A percentile compares a stretch with the other conserved stretches of the same genome.
Evolutionary conservation across 371 early-diverging fungal species (phyloP).

Genomic region (Lichtheimia hyalospora): DNA sequence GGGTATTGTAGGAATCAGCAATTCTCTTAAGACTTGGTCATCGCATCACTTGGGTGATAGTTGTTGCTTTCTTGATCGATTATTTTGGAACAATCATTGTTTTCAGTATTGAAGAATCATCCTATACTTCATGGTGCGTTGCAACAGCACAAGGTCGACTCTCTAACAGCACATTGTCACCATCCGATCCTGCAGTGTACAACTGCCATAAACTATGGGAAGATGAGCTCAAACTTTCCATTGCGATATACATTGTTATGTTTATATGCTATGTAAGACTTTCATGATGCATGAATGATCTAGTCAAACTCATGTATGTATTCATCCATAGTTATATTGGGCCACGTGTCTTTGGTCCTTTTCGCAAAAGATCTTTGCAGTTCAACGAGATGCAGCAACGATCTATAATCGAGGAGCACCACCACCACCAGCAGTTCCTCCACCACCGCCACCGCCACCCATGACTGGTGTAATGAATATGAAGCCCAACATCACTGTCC

Average conservation of each 20-base stretch:
- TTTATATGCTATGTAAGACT: slow-evolving; percentile 31
- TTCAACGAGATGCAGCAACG: slow-evolving; percentile 5
- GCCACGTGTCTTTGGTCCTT: slow-evolving; percentile 37
- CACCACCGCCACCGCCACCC: slow-evolving; percentile 1
- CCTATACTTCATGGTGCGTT: slow-evolving; percentile 30
- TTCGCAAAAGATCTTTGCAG: slow-evolving; percentile 27
- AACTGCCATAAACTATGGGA: slow-evolving; percentile 43
- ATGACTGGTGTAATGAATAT: slow-evolving; percentile 6
- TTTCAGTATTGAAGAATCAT: slow-evolving; percentile 27
- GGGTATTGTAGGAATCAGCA: slow-evolving; percentile 10
- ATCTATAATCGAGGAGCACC: slow-evolving; percentile 5
- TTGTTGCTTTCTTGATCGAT: slow-evolving; percentile 22
- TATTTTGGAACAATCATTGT: slow-evolving; percentile 22
- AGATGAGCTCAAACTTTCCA: slow-evolving; percentile 36
- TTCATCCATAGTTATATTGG: slow-evolving; percentile 32
- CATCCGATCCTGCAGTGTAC: slow-evolving; percentile 27
- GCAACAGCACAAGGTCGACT: slow-evolving; percentile 4
- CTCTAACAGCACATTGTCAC: background rate
- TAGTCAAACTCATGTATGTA: background rate
- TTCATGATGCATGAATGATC: background rate
- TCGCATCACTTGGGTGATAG: slow-evolving; percentile 19
- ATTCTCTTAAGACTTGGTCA: slow-evolving; percentile 16
- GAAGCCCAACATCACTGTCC: slow-evolving; percentile 1
- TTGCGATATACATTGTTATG: slow-evolving; percentile 30
- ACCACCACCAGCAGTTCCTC: background rate